These are phyloP conservation scores for Zymoseptoria brevis DNA, from an alignment of 2,329 filamentous ascomycete genomes.

Conservation along the genomic window DNA sequence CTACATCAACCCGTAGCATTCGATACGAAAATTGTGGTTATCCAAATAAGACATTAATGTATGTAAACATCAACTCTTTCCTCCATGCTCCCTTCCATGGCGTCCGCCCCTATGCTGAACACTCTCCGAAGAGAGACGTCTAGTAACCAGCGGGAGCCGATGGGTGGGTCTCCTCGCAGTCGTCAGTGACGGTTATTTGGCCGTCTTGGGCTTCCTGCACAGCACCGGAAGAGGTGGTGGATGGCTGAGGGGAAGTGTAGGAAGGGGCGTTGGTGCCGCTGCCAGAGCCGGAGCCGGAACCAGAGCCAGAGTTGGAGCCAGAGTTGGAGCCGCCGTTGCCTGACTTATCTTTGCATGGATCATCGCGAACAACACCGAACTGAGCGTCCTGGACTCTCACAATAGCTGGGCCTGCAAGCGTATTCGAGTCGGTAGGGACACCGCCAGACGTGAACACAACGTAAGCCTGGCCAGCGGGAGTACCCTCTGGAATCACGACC, in stretches of 20 bases:
- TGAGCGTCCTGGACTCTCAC: conserved; percentile 15
- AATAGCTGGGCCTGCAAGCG: conserved; percentile 24
- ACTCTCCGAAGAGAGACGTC: neutral
- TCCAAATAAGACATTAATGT: neutral
- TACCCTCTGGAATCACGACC: conserved; percentile 10
- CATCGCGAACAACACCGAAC: neutral
- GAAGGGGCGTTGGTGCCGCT: too few species aligned
- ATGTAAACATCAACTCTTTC: neutral
- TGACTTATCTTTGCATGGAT: too few species aligned
- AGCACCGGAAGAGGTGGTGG: too few species aligned
- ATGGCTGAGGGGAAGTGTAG: too few species aligned
- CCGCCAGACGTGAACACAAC: conserved; percentile 20
- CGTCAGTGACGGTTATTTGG: neutral
- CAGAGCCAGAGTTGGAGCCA: neutral
- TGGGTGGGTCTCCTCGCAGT: neutral
- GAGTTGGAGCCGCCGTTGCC: too few species aligned
- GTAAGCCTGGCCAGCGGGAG: conserved; percentile 21
- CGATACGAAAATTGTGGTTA: neutral
- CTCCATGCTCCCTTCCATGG: neutral
- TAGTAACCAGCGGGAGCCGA: neutral
- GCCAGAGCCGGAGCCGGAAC: neutral
- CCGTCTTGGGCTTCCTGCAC: too few species aligned
- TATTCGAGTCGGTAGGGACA: conserved; percentile 22
- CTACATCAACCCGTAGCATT: neutral
- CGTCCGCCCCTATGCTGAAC: neutral